phyloP scores from a whole-genome alignment of 1,284 basidiomycete genomes.

The Ustilago trichophora region DNA sequence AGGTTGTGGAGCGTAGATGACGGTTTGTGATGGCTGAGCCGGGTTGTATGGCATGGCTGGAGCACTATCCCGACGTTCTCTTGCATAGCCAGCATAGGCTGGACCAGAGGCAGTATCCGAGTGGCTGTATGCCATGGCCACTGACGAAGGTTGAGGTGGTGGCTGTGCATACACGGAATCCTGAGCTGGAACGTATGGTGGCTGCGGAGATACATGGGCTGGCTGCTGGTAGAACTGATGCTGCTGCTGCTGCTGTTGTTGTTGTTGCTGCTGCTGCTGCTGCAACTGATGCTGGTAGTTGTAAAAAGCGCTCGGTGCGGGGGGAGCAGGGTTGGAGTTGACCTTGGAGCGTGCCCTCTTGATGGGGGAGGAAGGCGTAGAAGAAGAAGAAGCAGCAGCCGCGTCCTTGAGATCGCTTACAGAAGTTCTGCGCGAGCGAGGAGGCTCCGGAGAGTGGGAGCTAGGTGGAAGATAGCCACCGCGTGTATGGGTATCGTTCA shows the following conservation, averaged over 20 bases:
- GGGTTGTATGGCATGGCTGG: constrained; percentile 10
- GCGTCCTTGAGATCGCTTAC: constrained; percentile 23
- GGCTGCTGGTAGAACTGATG: constrained; percentile 22
- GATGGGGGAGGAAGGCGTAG: constrained; percentile 17
- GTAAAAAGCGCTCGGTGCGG: constrained; percentile 41
- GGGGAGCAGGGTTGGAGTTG: constrained; percentile 36
- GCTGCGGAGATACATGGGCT: constrained; percentile 1
- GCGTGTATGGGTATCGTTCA: constrained; percentile 37
- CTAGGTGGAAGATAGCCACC: constrained; percentile 53
- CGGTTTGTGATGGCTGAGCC: constrained; percentile 5
- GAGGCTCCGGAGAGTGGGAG: constrained; percentile 51
- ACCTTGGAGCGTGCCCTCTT: constrained; percentile 36
- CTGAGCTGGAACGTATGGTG: constrained; percentile 1
- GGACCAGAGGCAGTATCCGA: constrained; percentile 14
- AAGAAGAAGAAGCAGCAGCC: constrained; percentile 18
- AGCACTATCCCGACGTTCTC: constrained; percentile 31
- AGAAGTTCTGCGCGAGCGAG: constrained; percentile 19
- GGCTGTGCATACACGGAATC: constrained; percentile 6
- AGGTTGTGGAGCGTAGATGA: constrained; percentile 10
- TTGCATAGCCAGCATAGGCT: constrained; percentile 3
- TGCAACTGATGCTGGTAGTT: constrained; percentile 49
- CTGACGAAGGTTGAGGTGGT: constrained; percentile 11
- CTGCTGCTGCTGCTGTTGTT: constrained; percentile 20
- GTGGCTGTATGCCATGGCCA: constrained; percentile 23
- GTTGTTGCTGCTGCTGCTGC: constrained; percentile 30